These are phyloP conservation scores for Skeletonema costatum DNA, from an alignment of 108 stramenopile genomes.

Conservation along the genomic window DNA sequence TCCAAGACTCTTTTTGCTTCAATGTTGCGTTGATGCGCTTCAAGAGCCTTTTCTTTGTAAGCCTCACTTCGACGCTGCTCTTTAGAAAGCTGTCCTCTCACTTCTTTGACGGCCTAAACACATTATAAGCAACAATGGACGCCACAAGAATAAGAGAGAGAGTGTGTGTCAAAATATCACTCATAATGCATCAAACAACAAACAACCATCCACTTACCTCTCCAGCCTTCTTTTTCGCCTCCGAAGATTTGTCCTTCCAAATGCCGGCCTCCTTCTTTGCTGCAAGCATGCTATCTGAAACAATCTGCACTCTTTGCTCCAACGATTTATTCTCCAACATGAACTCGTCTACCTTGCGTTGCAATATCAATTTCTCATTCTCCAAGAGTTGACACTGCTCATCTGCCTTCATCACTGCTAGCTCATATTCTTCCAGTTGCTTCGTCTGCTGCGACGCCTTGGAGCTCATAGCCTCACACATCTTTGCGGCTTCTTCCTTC, in stretches of 20 bases:
- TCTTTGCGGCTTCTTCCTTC: slow-evolving; percentile 11
- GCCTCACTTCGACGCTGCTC: slow-evolving; percentile 27
- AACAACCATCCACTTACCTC: not conserved
- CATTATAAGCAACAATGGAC: not conserved
- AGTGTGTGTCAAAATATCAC: not conserved
- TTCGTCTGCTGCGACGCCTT: slow-evolving; percentile 9
- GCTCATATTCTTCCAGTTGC: slow-evolving; percentile 6
- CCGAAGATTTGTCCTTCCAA: not conserved
- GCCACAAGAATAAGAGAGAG: not conserved
- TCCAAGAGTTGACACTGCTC: slow-evolving; percentile 7
- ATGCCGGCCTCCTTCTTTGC: slow-evolving; percentile 3
- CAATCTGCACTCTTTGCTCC: not conserved
- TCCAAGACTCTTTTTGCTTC: slow-evolving; percentile 40
- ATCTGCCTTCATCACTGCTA: slow-evolving; percentile 18
- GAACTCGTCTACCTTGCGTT: slow-evolving; percentile 6
- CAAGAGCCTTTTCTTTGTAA: slow-evolving; percentile 40
- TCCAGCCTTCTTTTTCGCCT: slow-evolving; percentile 6
- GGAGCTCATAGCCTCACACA: not conserved
- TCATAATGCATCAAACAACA: not conserved
- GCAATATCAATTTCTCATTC: slow-evolving; percentile 14
- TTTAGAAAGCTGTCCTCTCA: slow-evolving; percentile 15
- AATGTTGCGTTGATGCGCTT: slow-evolving; percentile 27
- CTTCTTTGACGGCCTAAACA: slow-evolving; percentile 3
- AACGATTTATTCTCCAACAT: slow-evolving; percentile 10
- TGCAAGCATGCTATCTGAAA: slow-evolving; percentile 2